A percentile compares a stretch with the other conserved stretches of the same genome.
Evolutionary conservation across 148 eudicot species (phyloP).

Genomic region (Rhododendron simsii): DNA sequence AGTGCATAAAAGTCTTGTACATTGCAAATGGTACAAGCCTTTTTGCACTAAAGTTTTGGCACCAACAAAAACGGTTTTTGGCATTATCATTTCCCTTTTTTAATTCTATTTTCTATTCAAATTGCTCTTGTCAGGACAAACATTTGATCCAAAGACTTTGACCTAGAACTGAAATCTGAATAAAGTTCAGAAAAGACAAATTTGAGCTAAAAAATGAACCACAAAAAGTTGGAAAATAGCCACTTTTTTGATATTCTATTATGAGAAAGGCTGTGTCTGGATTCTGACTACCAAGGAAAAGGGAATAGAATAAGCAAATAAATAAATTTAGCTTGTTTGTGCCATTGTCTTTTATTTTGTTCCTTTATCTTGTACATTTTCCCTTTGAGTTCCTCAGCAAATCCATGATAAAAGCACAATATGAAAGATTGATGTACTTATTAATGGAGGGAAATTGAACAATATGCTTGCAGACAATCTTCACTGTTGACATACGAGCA

Average conservation of each 20-base stretch:
- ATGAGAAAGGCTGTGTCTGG: background rate
- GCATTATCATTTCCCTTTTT: too few species aligned
- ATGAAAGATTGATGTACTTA: background rate
- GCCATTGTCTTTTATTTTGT: background rate
- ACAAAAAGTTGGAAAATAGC: background rate
- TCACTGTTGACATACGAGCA: slow-evolving; percentile 90
- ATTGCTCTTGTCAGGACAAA: background rate
- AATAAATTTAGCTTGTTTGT: background rate
- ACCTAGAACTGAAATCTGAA: background rate
- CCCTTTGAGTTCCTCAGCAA: background rate
- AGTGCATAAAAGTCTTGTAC: too few species aligned
- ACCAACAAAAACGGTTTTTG: too few species aligned
- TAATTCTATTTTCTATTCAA: background rate
- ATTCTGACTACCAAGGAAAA: background rate
- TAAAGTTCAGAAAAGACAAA: background rate
- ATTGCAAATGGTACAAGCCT: too few species aligned
- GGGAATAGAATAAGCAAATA: background rate
- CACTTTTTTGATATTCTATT: background rate
- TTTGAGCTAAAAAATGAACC: background rate
- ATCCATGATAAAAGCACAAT: background rate
- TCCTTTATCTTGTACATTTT: background rate
- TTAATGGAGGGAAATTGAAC: background rate
- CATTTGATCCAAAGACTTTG: background rate
- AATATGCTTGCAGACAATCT: slow-evolving; percentile 56
- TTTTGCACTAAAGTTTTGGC: too few species aligned